Evolutionary conservation across 192 early-diverging fungal species (phyloP), one percentile per base, ranked within the genome.

Genomic region (Lobosporangium transversale): DNA sequence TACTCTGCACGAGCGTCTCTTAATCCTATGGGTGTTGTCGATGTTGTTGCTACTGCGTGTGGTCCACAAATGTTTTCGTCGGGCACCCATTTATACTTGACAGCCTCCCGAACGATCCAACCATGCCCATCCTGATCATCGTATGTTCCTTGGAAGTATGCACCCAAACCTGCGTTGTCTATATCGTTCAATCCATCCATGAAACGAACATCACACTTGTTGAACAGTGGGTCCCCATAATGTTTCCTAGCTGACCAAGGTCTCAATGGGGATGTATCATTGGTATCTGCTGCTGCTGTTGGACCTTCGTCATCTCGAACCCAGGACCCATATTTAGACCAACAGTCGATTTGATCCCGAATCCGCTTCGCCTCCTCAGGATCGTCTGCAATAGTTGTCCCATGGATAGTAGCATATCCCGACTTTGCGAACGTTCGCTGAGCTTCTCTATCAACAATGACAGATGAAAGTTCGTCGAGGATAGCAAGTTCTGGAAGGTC

Each of bases 51-150:
- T 37, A 24, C n/a, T 24, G 53, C 35, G 9, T 66, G 31, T 43
- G 79, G 73, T n/a, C 81, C 59, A 57, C 81, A 73, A 1, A 67
- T 40, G 20, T 48, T 53, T 18, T 76, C 70, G 18, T 79, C 70
- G 5, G 79, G 61, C 18, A 63, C 48, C 68, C 79, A 71, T 37
- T 23, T 49, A 30, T 63, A 71, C 47, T 71, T 71, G 52, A 62
- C 59, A 3, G 69, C 69, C 45, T 71, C 69, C 3, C 69, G 53
- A 24, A 71, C 69, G 9, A 63, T 49, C 29, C 36, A 58, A 1
- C 69, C 37, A 40, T 40, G 69, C 5, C 54, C 47, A 35, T 71
- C 1, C 15, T 29, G 15, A 2, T 42, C 18, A 33, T 71, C 69
- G 21, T 50, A 56, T 7, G 62, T 61, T 6, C 69, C 69, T 18